Evolutionary conservation across 2,329 filamentous ascomycete species (phyloP), one percentile per base, ranked within the genome.

Genomic region (Venturia nashicola): DNA sequence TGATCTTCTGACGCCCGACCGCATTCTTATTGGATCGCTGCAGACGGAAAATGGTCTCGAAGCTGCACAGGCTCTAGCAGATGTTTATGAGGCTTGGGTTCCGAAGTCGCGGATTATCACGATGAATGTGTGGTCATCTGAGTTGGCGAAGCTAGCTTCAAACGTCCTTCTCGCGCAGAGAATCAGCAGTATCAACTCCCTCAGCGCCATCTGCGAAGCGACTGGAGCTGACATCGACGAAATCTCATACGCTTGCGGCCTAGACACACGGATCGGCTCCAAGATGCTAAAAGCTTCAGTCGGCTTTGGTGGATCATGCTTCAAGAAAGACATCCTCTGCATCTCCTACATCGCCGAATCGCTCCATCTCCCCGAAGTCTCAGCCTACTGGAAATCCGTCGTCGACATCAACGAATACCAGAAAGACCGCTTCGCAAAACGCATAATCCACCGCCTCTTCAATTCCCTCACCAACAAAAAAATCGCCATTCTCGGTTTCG

Each of bases 231-330:
- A 90, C 69, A 82, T 91, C 18, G 81, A 86, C 67, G 86, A 91
- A 73, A 82, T 92, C 1, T 82, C 87, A 18, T 77, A 78, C 46
- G 83, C 86, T 6, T 81, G 89, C 36, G 88, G 88, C 61, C 78
- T 85, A 51, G 89, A 92, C 69, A 80, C 80, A 8, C 82, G 89
- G 61, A 90, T 92, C 64, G 89, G 89, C 9, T 78, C 82, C 66
- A 84, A 86, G 72, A 60, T 90, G 75, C 78, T 92, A 54, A 87
- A 88, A 74, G 85, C 88, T 8, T 86, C 86, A 54, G 83, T 90
- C 42, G 89, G 89, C n/a, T 92, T 91, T 69, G 88, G 89, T 64
- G 89, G 89, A 34, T 88, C 85, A 67, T 92, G 89, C 74, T 91
- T 92, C 79, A 86, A 87, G 74, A 92, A 92, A 75, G 89, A 92